A percentile compares a stretch with the other conserved stretches of the same genome.
These are phyloP conservation scores for Aspergillus wentii DNA, from an alignment of 495 filamentous ascomycete species.

Conservation along the genomic window DNA sequence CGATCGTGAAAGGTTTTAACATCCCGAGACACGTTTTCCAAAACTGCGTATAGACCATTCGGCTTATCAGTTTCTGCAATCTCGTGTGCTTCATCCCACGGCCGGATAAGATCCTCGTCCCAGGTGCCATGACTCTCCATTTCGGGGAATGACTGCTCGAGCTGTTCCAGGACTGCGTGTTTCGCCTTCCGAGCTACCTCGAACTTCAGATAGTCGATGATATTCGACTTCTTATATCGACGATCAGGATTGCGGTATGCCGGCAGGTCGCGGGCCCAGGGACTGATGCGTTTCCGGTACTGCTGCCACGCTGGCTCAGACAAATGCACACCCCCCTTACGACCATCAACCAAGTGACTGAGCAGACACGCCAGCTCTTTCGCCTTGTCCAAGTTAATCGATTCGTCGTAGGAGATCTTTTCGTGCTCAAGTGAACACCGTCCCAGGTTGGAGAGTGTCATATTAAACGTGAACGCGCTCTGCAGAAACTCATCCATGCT, in stretches of 20 bases:
- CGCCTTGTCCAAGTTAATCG: slow-evolving; percentile 49
- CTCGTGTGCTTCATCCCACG: slow-evolving; percentile 31
- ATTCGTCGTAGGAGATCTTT: slow-evolving; percentile 60
- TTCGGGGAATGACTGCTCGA: slow-evolving; percentile 35
- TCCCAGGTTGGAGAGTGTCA: slow-evolving; percentile 63
- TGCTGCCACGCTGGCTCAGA: slow-evolving; percentile 49
- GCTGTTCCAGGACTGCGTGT: slow-evolving; percentile 41
- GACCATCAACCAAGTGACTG: slow-evolving; percentile 73
- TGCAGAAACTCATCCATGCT: slow-evolving; percentile 43
- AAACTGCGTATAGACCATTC: slow-evolving; percentile 12
- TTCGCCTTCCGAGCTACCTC: slow-evolving; percentile 49
- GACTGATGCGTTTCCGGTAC: slow-evolving; percentile 40
- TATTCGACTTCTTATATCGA: slow-evolving; percentile 34
- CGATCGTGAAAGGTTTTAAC: slow-evolving; percentile 9
- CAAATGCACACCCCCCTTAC: slow-evolving; percentile 70
- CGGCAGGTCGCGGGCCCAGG: slow-evolving; percentile 21
- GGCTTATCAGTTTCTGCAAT: slow-evolving; percentile 20
- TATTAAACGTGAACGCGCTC: slow-evolving; percentile 59
- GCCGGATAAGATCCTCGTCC: slow-evolving; percentile 47
- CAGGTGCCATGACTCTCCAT: slow-evolving; percentile 6
- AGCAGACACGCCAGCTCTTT: slow-evolving; percentile 64
- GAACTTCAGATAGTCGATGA: slow-evolving; percentile 74
- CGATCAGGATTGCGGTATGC: slow-evolving; percentile 38
- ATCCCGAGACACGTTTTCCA: slow-evolving; percentile 14
- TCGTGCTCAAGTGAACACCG: slow-evolving; percentile 73